Evolutionary conservation across 2,329 filamentous ascomycete species (phyloP), one percentile per base, ranked within the genome.

Genomic region (Fulvia fulva): DNA sequence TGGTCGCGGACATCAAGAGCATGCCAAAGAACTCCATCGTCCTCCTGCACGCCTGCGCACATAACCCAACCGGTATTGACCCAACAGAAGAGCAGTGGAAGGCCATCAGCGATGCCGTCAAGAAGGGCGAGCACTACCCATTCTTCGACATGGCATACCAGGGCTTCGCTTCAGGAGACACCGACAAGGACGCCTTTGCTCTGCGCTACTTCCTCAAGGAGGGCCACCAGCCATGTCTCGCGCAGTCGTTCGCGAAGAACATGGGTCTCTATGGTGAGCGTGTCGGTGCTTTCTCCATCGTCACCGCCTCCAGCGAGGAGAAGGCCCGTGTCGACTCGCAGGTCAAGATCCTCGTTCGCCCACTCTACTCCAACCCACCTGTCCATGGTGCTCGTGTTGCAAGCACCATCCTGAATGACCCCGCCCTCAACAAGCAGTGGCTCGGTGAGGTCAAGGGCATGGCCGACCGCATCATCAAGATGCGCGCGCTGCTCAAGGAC

Each of bases 141-240:
- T 97, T 99, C 85, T 97, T 97, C 80, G 93, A 97, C 78, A 97
- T 97, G 91, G 93, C 93, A 64, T 99, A 99, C 83, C 93, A 99
- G 80, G 93, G 93, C 70, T 97, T 99, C 73, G 93, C 93, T 69
- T 94, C 89, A 65, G 93, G 93, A 68, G 85, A 95, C 78, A 93
- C 89, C 65, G 85, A 95, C 81, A 87, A 87, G 77, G 93, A 99
- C 74, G 94, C 94, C 64, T 97, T 93, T 74, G 90, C 94, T 62
- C 83, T 97, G 67, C 87, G 94, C 67, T 83, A 96, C 83, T 99
- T 99, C 76, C 86, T 97, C 75, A 84, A 91, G 79, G 81, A 97
- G 80, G 93, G 93, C 70, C 91, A 96, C 81, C 85, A 91, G 73
- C 86, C 94, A 73, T 87, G 86, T 73, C 86, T 97, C 63, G 87